A percentile compares a stretch with the other conserved stretches of the same genome.
These are phyloP conservation scores for Scenedesmus sp. DNA, from an alignment of 163 green algal genomes.

Conservation along the genomic window DNA sequence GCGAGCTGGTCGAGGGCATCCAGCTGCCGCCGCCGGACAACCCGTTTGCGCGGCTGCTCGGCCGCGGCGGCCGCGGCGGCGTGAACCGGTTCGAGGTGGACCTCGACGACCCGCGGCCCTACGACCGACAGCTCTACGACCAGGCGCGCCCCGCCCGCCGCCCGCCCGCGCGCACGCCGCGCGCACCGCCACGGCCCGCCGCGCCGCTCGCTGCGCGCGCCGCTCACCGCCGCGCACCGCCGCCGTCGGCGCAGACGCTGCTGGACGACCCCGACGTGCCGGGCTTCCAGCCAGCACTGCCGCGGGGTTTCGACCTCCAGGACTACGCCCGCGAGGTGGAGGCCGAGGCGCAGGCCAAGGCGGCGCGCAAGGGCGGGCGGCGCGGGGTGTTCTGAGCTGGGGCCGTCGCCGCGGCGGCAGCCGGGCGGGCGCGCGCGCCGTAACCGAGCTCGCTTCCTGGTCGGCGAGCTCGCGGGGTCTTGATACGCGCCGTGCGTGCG, in stretches of 20 bases:
- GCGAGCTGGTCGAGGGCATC: conserved; percentile 51
- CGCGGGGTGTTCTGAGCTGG: conserved; percentile 16
- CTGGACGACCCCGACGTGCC: conserved; percentile 56
- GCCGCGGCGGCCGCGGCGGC: not conserved
- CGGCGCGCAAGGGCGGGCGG: not conserved
- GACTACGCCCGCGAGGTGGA: conserved; percentile 45
- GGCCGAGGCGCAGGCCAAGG: conserved; percentile 27
- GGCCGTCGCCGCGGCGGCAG: too few relatives aligned
- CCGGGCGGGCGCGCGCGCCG: too few relatives aligned
- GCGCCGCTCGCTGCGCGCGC: too few relatives aligned
- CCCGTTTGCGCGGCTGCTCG: conserved; percentile 40
- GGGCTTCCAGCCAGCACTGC: conserved; percentile 49
- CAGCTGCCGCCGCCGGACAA: conserved; percentile 21
- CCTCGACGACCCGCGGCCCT: conserved; percentile 48
- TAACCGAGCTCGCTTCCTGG: too few relatives aligned
- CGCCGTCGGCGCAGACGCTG: conserved; percentile 36
- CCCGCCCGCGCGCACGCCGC: too few relatives aligned
- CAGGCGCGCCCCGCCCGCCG: conserved; percentile 50
- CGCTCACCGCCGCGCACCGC: too few relatives aligned
- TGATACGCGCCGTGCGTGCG: too few relatives aligned
- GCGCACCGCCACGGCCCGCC: too few relatives aligned
- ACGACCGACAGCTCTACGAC: conserved; percentile 56
- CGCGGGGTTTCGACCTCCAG: conserved; percentile 54
- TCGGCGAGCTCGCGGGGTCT: too few relatives aligned
- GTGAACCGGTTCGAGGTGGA: conserved; percentile 44